phyloP scores from a whole-genome alignment of 2,329 filamentous ascomycete species.

The Coleophoma cylindrospora region DNA sequence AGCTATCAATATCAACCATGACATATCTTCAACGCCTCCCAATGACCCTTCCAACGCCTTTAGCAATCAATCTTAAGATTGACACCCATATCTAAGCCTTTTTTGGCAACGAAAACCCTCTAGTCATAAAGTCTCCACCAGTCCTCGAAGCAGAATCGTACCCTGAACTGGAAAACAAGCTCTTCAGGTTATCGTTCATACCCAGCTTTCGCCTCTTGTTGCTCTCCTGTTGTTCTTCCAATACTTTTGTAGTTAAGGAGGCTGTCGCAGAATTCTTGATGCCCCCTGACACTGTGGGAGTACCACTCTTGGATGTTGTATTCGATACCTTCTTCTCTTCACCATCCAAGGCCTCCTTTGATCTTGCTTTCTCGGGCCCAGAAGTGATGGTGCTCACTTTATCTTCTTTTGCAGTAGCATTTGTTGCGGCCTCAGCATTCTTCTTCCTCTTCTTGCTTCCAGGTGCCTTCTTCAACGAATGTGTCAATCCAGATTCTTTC shows the following conservation, averaged over 20 bases:
- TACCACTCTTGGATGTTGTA: constrained; percentile 20
- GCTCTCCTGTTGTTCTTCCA: constrained; percentile 78
- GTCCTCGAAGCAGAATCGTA: constrained; percentile 35
- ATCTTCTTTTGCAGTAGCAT: constrained; percentile 30
- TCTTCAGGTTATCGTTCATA: constrained; percentile 49
- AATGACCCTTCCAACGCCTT: constrained; percentile 2
- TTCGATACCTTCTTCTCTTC: constrained; percentile 17
- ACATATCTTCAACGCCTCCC: background rate
- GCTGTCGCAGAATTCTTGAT: constrained; percentile 91
- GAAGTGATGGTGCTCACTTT: constrained; percentile 7
- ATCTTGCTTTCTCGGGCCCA: constrained; percentile 15
- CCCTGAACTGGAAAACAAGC: constrained; percentile 42
- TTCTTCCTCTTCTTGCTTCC: constrained; percentile 72
- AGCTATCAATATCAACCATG: background rate
- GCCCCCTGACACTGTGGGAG: constrained; percentile 35
- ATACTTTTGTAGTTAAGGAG: constrained; percentile 76
- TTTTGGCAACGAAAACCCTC: constrained; percentile 47
- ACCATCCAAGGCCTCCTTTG: constrained; percentile 16
- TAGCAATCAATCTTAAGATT: background rate
- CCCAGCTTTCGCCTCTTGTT: constrained; percentile 73
- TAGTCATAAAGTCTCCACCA: constrained; percentile 49
- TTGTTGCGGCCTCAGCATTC: constrained; percentile 42
- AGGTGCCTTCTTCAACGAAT: constrained; percentile 78
- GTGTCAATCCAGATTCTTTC: constrained; percentile 67
- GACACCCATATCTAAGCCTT: constrained; percentile 16